Evolutionary conservation across 169 alveolate genomes (phyloP), one percentile per base, ranked within the genome.

Genomic region (Babesia sp.): DNA sequence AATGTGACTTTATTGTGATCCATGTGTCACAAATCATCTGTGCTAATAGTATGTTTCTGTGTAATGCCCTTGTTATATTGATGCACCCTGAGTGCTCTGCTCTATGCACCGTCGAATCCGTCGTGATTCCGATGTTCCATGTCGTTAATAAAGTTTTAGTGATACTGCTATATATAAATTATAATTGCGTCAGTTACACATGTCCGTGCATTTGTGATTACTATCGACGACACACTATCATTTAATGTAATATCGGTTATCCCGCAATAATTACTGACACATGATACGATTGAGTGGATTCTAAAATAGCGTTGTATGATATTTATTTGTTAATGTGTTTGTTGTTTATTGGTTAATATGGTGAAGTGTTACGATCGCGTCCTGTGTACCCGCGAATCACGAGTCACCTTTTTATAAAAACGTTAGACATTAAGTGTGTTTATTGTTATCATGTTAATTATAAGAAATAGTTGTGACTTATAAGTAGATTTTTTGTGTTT

Each of bases 11-110:
- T n/a, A n/a, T n/a, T n/a, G n/a, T n/a, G n/a, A n/a, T n/a, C n/a
- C n/a, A n/a, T n/a, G n/a, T n/a, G n/a, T n/a, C n/a, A n/a, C n/a
- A n/a, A n/a, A n/a, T n/a, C n/a, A n/a, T n/a, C n/a, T n/a, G n/a
- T n/a, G n/a, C n/a, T n/a, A n/a, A n/a, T n/a, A n/a, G n/a, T n/a
- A n/a, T n/a, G n/a, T n/a, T n/a, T n/a, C n/a, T n/a, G n/a, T n/a
- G n/a, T n/a, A n/a, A n/a, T n/a, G n/a, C n/a, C n/a, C n/a, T n/a
- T n/a, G n/a, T n/a, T n/a, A n/a, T n/a, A n/a, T n/a, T n/a, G 56
- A 48, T 48, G 56, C 56, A 48, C 56, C 56, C 56, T 48, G 56
- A 20, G 56, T 48, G 20, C 56, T 18, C 56, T 8, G 20, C 8
- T 20, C 20, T 20, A 48, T 48, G 56, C 56, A 48, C 56, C 56